These are phyloP conservation scores for Leccinum solheimii DNA, from an alignment of 1,284 basidiomycete species.

Conservation along the genomic window DNA sequence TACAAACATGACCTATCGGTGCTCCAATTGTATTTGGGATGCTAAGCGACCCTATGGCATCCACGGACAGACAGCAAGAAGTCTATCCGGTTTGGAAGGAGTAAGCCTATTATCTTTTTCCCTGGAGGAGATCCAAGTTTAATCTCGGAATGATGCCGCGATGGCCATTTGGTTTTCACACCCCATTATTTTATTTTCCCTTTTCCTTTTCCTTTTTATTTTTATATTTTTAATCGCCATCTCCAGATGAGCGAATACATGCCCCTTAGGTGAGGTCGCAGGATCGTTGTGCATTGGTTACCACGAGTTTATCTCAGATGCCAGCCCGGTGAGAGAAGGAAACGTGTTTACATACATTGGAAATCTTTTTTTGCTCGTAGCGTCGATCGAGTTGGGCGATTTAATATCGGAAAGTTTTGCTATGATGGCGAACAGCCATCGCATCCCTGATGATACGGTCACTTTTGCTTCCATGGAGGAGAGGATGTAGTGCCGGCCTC, in stretches of 20 bases:
- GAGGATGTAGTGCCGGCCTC: neutral
- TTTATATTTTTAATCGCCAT: conserved; percentile 4
- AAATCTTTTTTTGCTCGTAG: conserved; percentile 9
- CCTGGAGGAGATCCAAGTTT: conserved; percentile 17
- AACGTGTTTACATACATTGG: conserved; percentile 9
- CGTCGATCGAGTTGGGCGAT: conserved; percentile 32
- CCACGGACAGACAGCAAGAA: conserved; percentile 19
- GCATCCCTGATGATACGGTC: conserved; percentile 2
- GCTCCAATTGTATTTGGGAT: conserved; percentile 5
- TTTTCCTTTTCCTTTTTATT: neutral
- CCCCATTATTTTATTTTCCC: conserved; percentile 6
- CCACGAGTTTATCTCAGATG: conserved; percentile 37
- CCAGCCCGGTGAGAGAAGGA: conserved; percentile 22
- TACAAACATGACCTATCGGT: conserved; percentile 13
- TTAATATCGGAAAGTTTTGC: conserved; percentile 26
- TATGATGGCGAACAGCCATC: conserved; percentile 11
- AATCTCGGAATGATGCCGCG: conserved; percentile 24
- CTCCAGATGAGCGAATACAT: conserved; percentile 25
- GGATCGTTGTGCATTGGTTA: conserved; percentile 26
- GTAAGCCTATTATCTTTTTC: conserved; percentile 25
- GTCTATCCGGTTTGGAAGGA: conserved; percentile 25
- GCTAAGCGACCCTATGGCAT: conserved; percentile 11
- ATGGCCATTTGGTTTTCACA: conserved; percentile 19
- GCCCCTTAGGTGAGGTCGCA: conserved; percentile 28
- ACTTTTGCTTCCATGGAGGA: conserved; percentile 15